Evolutionary conservation across 148 eudicot genomes (phyloP).

Genomic region (Chenopodium album): DNA sequence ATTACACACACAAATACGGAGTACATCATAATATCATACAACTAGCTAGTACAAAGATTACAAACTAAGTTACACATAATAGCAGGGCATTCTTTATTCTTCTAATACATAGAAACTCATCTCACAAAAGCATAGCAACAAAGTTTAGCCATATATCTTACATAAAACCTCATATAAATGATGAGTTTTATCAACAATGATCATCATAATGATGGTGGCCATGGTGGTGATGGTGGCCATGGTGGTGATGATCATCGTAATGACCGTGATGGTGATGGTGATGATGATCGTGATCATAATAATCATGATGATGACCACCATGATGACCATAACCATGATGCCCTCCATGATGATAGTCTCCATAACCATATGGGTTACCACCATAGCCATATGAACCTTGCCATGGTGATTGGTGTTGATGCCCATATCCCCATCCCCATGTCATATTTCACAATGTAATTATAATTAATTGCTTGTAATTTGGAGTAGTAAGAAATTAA

Average conservation of each 20-base stretch:
- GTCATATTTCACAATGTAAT: neutral
- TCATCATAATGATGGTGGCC: neutral
- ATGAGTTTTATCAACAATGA: neutral
- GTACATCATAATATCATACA: too few species aligned
- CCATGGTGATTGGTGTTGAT: conserved; percentile 19
- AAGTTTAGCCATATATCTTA: neutral
- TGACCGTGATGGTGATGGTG: neutral
- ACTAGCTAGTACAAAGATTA: too few species aligned
- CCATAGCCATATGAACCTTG: conserved; percentile 14
- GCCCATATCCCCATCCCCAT: conserved; percentile 26
- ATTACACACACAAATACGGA: too few species aligned
- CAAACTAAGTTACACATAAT: too few species aligned
- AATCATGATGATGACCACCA: neutral
- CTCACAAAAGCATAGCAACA: neutral
- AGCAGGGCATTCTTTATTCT: neutral
- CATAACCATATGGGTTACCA: conserved; percentile 6
- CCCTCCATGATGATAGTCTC: conserved; percentile 10
- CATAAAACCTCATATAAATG: neutral
- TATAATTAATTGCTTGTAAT: too few species aligned
- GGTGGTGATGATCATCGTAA: neutral
- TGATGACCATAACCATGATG: neutral
- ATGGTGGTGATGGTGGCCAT: conserved; percentile 1
- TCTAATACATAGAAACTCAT: neutral
- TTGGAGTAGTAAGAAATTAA: neutral
- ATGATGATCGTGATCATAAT: conserved; percentile 3